Evolutionary conservation across 2,329 filamentous ascomycete species (phyloP), one percentile per base, ranked within the genome.

Genomic region (Aspergillus neoniger): DNA sequence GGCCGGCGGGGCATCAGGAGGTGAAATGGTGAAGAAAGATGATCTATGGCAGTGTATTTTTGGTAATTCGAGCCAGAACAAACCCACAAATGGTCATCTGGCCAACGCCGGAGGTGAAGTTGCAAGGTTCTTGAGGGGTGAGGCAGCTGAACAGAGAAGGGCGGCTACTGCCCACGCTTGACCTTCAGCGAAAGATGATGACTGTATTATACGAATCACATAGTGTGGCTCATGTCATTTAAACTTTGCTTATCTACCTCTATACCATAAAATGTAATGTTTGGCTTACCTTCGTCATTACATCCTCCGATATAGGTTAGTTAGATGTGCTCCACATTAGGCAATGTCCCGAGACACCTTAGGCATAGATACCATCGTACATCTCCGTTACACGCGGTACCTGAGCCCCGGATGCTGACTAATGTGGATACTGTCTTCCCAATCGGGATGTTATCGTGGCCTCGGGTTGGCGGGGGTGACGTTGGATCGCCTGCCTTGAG

Each of bases 11-110:
- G 85, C 85, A 58, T 83, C 85, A 2, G 88, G 88, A 0, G 94
- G 94, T 0, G 95, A 98, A 76, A 80, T 91, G 59, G 91, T 98
- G 3, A 83, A 86, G 48, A 85, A 89, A 64, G 84, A 87, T 12
- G 94, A 97, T 73, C 72, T 98, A 47, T 97, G 93, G 94, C 86
- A 87, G 64, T 98, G 94, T 75, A 78, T 97, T 1, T 97, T 97
- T 80, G 90, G 91, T 0, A 81, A 82, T 15, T 71, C 72, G 38
- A 76, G 74, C 61, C 60, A 59, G 70, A 72, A 67, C 54, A 59
- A 64, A 60, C 64, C 47, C 41, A 39, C 15, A 14, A 58, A 48
- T 39, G 59, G 57, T 23, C 53, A 59, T 14, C 62, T 63, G 10
- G 55, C 55, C 19, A 65, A 71, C 55, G 63, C 79, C 53, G 74